Evolutionary conservation across 2,329 filamentous ascomycete genomes (phyloP).

Genomic region (Colletotrichum tropicale): DNA sequence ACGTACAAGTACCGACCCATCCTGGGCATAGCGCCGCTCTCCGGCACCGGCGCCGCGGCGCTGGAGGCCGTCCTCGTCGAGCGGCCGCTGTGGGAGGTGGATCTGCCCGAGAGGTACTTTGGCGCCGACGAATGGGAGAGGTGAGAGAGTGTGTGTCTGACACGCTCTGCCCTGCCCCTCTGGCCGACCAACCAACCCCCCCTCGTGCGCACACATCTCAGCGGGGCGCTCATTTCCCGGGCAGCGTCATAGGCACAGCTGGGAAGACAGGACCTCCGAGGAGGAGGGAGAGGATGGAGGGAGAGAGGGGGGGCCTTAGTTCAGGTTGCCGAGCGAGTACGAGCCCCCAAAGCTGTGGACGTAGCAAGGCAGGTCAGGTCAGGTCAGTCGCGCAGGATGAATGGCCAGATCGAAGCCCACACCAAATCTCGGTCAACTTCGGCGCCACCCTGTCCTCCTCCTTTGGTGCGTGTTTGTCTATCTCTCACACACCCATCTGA

Average conservation of each 20-base stretch:
- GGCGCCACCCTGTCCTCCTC: not conserved
- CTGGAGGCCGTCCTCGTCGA: conserved; percentile 89
- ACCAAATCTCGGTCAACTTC: not conserved
- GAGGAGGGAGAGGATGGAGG: not conserved
- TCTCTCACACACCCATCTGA: not conserved
- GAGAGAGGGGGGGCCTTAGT: not conserved
- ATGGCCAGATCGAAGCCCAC: not conserved
- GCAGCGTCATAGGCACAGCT: not conserved
- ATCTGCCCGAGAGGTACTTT: conserved; percentile 75
- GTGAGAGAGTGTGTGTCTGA: not conserved
- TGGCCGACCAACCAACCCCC: not conserved
- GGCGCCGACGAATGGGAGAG: conserved; percentile 58
- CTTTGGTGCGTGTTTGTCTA: not conserved
- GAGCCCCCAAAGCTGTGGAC: not conserved
- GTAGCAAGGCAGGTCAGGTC: not conserved
- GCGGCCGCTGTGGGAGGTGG: conserved; percentile 82
- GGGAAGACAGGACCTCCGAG: not conserved
- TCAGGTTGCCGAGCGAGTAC: not conserved
- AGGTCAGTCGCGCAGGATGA: not conserved
- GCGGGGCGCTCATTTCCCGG: not conserved
- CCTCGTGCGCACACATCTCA: not conserved
- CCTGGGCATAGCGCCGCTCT: conserved; percentile 67
- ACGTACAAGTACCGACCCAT: conserved; percentile 96
- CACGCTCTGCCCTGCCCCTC: not conserved
- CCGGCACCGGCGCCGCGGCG: conserved; percentile 14